phyloP scores from a whole-genome alignment of 1,139 yeast species.

The Maudiozyma humilis region DNA sequence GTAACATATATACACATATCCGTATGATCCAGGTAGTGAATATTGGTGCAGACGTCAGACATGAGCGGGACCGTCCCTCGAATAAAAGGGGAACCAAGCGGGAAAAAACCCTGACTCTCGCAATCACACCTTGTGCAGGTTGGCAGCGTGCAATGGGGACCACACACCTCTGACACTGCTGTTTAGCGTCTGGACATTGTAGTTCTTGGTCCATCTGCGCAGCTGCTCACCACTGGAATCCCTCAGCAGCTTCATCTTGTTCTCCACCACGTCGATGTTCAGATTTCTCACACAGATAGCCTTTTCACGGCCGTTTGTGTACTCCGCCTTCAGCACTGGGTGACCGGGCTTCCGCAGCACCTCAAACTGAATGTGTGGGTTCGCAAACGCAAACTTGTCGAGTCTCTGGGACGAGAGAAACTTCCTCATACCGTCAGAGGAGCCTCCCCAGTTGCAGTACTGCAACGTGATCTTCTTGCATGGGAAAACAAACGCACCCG shows the following conservation, averaged over 20 bases:
- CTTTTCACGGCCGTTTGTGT: conserved; percentile 41
- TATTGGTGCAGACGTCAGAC: too few species aligned
- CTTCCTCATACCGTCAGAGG: conserved; percentile 70
- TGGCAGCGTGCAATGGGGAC: conserved; percentile 86
- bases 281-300: conserved; percentile 58
- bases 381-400: conserved; percentile 45
- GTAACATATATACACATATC: too few species aligned
- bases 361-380: conserved; percentile 66
- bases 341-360: conserved; percentile 69
- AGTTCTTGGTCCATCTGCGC: conserved; percentile 50
- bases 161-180: conserved; percentile 91
- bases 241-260: conserved; percentile 46
- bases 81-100: too few species aligned
- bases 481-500: conserved; percentile 58
- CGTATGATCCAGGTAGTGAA: too few species aligned
- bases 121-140: conserved; percentile 62
- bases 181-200: conserved; percentile 71
- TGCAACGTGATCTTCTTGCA: conserved; percentile 66
- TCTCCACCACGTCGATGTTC: conserved; percentile 44
- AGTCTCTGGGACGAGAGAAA: conserved; percentile 51
- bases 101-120: too few species aligned
- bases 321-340: conserved; percentile 68
- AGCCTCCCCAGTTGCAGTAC: conserved; percentile 93
- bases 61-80: background rate
- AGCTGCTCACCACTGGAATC: conserved; percentile 55